Percentiles rank a stretch among this genome's conserved stretches.
phyloP scores from a whole-genome alignment of 164 flowering plant genomes.

The Liriodendron chinense region DNA sequence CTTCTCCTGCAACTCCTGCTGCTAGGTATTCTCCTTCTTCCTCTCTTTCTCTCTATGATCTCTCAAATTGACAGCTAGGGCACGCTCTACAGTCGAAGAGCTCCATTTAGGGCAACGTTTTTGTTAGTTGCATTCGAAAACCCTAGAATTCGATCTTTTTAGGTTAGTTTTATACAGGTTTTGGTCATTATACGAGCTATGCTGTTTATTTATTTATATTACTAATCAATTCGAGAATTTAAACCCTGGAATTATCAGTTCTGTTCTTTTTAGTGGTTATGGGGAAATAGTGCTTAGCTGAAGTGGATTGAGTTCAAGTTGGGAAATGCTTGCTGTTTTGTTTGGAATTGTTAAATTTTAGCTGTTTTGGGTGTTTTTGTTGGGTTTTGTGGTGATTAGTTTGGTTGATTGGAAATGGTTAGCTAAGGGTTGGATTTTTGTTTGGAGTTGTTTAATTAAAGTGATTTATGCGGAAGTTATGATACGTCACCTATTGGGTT shows the following conservation, averaged over 20 bases:
- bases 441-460: background rate
- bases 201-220: background rate
- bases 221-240: background rate
- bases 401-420: background rate
- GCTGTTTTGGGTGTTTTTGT: background rate
- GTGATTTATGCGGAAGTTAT: background rate
- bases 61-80: slow-evolving; percentile 4
- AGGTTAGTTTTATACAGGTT: background rate
- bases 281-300: too few species aligned
- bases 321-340: background rate
- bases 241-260: background rate
- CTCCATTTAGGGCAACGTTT: background rate
- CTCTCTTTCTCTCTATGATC: background rate
- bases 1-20: slow-evolving; percentile 54
- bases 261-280: background rate
- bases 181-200: background rate
- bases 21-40: slow-evolving; percentile 41
- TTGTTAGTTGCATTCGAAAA: background rate
- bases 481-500: too few species aligned
- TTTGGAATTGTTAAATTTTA: background rate
- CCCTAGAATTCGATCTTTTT: slow-evolving; percentile 1
- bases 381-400: background rate
- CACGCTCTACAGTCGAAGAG: background rate
- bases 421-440: background rate
- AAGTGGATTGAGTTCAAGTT: background rate